Evolutionary conservation across 805 yeast genomes (phyloP), one percentile per base, ranked within the genome.

Genomic region (Candida sithepensis): DNA sequence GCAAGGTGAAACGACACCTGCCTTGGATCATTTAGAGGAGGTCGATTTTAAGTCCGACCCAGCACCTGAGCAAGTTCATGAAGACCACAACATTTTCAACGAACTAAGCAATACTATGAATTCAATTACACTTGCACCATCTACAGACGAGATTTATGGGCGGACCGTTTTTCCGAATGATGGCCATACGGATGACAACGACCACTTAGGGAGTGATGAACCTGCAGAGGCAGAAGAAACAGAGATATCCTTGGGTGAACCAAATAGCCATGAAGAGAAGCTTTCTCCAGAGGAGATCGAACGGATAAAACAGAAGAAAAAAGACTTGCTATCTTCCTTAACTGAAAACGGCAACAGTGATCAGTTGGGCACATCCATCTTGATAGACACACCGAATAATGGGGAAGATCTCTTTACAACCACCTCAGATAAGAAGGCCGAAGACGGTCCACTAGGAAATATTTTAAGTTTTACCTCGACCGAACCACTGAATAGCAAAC

Each of bases 311-410:
- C 59, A 71, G 47, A 56, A 75, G 40, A 69, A 64, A 46, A 68
- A 62, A 39, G 58, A 60, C 20, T 52, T 70, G 50, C 45, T 81
- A 23, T 66, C 77, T 1, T 71, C 75, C 16, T 65, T 82, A 39
- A 70, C 78, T 6, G 61, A 62, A 30, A 70, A 68, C 30, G 64
- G 69, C 3, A 64, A 59, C n/a, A 58, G 53, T 33, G 39, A 39
- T 8, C 32, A 44, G 4, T 40, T 44, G 5, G 18, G 47, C 9
- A 32, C 50, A n/a, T 49, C 56, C 2, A 44, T 57, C 4, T 34
- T 55, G 13, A 19, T 44, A 0, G 57, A 58, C 30, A 51, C 60
- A 14, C 57, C 61, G 4, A 47, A 46, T 2, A 43, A 46, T 1
- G 50, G 46, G 40, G 61, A 54, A 36, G 49, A 46, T 19, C 44